Conservation (phyloP, 108 stramenopile genomes). For the Nitzschia sp. region DNA sequence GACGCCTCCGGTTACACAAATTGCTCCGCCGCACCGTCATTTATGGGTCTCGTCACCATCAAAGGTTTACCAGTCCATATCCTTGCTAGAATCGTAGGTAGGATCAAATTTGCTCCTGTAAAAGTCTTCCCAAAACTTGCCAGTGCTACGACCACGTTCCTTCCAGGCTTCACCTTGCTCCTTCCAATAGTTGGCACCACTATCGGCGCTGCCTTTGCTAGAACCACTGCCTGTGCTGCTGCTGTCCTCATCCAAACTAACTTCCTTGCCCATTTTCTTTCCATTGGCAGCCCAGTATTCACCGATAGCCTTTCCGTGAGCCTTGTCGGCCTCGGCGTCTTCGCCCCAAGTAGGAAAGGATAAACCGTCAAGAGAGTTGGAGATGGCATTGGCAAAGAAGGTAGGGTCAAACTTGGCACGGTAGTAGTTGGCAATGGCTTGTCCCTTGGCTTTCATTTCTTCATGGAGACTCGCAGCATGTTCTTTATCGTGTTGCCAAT, state of each 20-base stretch:
- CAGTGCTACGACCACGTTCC: constrained; percentile 5
- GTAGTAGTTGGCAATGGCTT: constrained; percentile 20
- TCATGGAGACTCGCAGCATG: background rate
- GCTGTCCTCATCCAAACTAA: background rate
- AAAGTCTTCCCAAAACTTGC: constrained; percentile 22
- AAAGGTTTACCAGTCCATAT: background rate
- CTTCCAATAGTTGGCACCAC: background rate
- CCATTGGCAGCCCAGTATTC: constrained; percentile 11
- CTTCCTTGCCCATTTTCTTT: constrained; percentile 1
- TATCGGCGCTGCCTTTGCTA: background rate
- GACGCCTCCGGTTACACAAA: too few relatives aligned
- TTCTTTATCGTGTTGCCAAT: constrained; percentile 21
- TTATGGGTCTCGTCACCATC: background rate
- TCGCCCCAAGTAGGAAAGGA: constrained; percentile 19
- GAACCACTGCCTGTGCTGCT: background rate
- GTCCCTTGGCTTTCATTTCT: constrained; percentile 16
- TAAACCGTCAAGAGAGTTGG: background rate
- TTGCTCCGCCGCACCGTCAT: too few relatives aligned
- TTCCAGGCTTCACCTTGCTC: background rate
- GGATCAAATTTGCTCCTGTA: constrained; percentile 25
- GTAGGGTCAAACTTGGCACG: constrained; percentile 26
- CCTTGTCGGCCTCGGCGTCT: constrained; percentile 13
- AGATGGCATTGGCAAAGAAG: background rate
- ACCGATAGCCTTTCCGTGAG: constrained; percentile 20
- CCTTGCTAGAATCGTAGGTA: constrained; percentile 6